Base-by-base conservation (phyloP, 208 protist genomes). In the Herpetomonas samuelpessoai region DNA sequence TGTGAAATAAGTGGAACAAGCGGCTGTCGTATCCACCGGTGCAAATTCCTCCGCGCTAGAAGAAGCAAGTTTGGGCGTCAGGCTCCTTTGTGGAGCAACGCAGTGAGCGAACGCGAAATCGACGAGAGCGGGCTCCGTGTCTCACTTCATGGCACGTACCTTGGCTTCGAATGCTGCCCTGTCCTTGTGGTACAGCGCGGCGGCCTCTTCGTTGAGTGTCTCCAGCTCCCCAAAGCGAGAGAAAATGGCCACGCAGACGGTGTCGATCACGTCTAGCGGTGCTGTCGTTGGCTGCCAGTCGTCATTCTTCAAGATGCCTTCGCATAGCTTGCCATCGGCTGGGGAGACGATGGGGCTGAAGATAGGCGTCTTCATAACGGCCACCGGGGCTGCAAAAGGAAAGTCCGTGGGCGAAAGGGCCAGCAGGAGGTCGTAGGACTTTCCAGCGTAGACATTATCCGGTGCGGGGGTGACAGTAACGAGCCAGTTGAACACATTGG, bases 271-370 rank as follows among this genome's bases (percentile, higher is more conserved):
- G 4, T 82, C 72, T 0, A 56, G 3, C 1, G 71, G 61, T 1
- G 51, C 29, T 10, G 57, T 71, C 22, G 77, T 83, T 0, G 83
- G 81, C 27, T 74, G 67, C 81, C 81, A 91, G 12, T 67, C 67
- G 2, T 55, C 51, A 21, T 58, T 71, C 2, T 58, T 28, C 47
- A 91, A 28, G 9, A 90, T 25, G 2, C 57, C 59, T 27, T 91
- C 83, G 44, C 86, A 93, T 2, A 91, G 51, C 0, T 55, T 22
- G 0, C 83, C 83, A 6, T 67, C 60, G 9, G 31, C 19, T n/a
- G 56, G 46, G 1, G 59, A 64, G 0, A 93, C 81, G 26, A 82
- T 58, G 0, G 88, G 88, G 63, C 77, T 86, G 53, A 77, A 91
- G 29, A 92, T 71, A 21, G 45, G 48, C 2, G 83, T 83, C 2